Base-by-base conservation (phyloP, 2,329 filamentous ascomycete species). In the Trichoderma sp. region DNA sequence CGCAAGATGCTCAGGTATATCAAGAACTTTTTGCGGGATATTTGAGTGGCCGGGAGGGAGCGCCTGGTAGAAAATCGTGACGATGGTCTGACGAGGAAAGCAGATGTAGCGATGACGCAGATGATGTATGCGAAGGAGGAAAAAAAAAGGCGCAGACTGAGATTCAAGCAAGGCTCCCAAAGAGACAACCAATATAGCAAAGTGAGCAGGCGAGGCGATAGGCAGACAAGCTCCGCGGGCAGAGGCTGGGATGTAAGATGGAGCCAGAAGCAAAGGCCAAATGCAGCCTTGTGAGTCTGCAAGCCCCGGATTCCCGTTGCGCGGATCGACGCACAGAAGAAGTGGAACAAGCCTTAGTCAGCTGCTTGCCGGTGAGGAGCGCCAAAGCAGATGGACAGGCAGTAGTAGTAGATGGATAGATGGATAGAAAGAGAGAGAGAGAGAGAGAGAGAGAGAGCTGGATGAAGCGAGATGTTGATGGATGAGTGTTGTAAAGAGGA, bases 191-290 rank as follows among this genome's bases (percentile, higher is more conserved):
- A 49, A 21, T 3, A 4, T 4, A 8, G 43, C 19, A 21, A 21
- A 47, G n/a, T n/a, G 5, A 49, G 47, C 5, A 49, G 21, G 8
- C 40, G 2, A 24, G 21, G n/a, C 19, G 47, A 14, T 6, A 21
- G 21, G n/a, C n/a, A 49, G 11, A n/a, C n/a, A 24, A 24, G 5
- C 3, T 13, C 8, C 8, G 47, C 10, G 21, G 21, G n/a, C 47
- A 49, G n/a, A 49, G 47, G 10, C 47, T 49, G 43, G 78, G 4
- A 79, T 78, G 13, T 76, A 77, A 59, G 8, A 33, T 6, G 29
- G 29, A 31, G 10, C 8, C 77, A 40, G 81, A 77, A 47, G 53
- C 24, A 10, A 24, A 31, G 13, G 52, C 3, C 43, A 21, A 24
- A 52, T 19, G 52, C 24, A 37, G 47, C 66, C 11, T 64, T 24